Evolutionary conservation across 2,329 filamentous ascomycete genomes (phyloP), one percentile per base, ranked within the genome.

Genomic region (Arthrobotrys conoides): DNA sequence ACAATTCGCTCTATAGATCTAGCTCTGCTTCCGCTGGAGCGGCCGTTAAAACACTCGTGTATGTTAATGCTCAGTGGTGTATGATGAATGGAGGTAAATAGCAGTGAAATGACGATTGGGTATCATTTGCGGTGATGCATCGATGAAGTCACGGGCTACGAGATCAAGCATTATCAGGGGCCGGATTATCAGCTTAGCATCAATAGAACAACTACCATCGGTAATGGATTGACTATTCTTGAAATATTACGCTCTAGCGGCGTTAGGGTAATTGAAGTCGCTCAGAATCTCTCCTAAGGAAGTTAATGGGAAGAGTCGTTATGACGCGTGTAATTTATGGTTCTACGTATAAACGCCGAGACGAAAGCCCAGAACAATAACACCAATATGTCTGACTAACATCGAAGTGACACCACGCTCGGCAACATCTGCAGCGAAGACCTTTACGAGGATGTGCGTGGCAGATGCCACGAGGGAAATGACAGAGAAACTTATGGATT

Each of bases 21-120:
- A 6, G 83, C 76, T 79, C 87, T 86, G 0, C 81, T 79, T 30
- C 87, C 87, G 51, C 85, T 86, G 69, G 84, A 88, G 80, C 87
- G 87, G 30, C 83, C 82, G 80, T 88, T 87, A n/a, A 87, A 84
- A 81, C 88, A 87, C 81, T 87, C 85, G n/a, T n/a, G n/a, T n/a
- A n/a, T n/a, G n/a, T n/a, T n/a, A n/a, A n/a, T n/a, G n/a, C n/a
- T n/a, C n/a, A n/a, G n/a, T n/a, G n/a, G n/a, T n/a, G n/a, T n/a
- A n/a, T n/a, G n/a, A n/a, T n/a, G n/a, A n/a, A 82, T 88, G 87
- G 81, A 87, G 86, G 79, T 88, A 86, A 59, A 88, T 85, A 3
- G 86, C 86, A 64, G 85, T 86, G 81, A 64, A 84, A 86, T 24
- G 83, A 83, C 2, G 84, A 84, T 30, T 86, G 85, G 49, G 83